Evolutionary conservation across 2,329 filamentous ascomycete genomes (phyloP).

Genomic region (Alternaria angustiovoidea): DNA sequence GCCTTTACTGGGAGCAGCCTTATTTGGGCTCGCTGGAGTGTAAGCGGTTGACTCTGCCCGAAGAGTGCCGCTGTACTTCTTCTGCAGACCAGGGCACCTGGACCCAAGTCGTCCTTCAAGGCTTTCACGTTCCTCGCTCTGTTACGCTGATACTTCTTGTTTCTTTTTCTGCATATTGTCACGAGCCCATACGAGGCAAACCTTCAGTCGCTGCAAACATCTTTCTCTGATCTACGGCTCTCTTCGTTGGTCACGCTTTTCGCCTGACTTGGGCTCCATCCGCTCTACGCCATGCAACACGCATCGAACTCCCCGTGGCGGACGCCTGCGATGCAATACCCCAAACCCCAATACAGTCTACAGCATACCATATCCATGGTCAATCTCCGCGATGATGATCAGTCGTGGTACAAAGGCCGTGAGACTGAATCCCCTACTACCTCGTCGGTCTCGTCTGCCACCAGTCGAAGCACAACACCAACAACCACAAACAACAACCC

Average conservation of each 20-base stretch:
- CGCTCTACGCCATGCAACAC: conserved; percentile 45
- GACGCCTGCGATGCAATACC: conserved; percentile 39
- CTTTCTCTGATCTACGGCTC: conserved; percentile 23
- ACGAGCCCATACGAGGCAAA: conserved; percentile 25
- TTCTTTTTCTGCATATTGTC: conserved; percentile 39
- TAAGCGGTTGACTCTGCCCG: conserved; percentile 28
- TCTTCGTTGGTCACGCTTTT: conserved; percentile 35
- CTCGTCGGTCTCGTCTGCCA: conserved; percentile 51
- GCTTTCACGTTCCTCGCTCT: conserved; percentile 35
- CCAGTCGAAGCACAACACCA: conserved; percentile 49
- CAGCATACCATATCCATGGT: conserved; percentile 52
- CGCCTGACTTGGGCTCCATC: conserved; percentile 31
- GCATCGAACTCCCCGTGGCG: conserved; percentile 48
- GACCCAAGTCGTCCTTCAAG: conserved; percentile 36
- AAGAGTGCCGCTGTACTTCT: conserved; percentile 44
- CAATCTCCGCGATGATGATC: conserved; percentile 49
- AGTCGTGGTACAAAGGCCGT: conserved; percentile 45
- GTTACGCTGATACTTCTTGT: conserved; percentile 37
- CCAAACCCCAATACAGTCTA: conserved; percentile 47
- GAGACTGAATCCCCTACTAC: conserved; percentile 48
- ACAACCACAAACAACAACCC: conserved; percentile 50
- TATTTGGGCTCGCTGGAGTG: conserved; percentile 35
- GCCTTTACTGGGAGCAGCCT: conserved; percentile 39
- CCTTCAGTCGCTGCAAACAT: conserved; percentile 19
- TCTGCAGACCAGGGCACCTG: conserved; percentile 40